phyloP scores from a whole-genome alignment of 257 asterid genomes.

The Solanum lignicaule region DNA sequence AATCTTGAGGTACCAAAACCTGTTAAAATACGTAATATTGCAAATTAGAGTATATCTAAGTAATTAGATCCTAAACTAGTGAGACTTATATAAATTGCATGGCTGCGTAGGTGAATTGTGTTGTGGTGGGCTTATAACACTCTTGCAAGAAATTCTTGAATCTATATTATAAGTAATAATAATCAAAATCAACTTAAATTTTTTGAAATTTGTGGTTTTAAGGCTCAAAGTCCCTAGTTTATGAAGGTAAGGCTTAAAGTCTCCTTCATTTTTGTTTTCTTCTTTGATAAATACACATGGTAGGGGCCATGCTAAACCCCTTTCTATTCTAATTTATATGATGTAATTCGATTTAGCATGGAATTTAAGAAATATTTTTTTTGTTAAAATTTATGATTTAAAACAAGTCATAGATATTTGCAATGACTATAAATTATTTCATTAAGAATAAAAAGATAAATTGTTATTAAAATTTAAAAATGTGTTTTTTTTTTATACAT shows the following conservation, averaged over 20 bases:
- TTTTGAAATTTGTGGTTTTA: neutral
- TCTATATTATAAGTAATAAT: too few species aligned
- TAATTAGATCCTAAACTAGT: too few species aligned
- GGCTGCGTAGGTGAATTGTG: neutral
- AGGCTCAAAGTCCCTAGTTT: neutral
- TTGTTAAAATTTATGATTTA: too few species aligned
- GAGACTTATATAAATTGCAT: neutral
- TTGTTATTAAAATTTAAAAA: too few species aligned
- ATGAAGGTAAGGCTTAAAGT: neutral
- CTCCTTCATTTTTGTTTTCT: neutral
- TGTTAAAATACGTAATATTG: too few species aligned
- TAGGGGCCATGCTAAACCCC: neutral
- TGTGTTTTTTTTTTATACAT: too few species aligned
- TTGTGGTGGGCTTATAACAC: neutral
- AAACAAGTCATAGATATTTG: too few species aligned
- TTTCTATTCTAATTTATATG: too few species aligned
- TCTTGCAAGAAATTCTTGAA: neutral
- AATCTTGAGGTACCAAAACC: neutral
- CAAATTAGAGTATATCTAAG: too few species aligned
- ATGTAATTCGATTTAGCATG: too few species aligned
- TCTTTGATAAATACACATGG: neutral
- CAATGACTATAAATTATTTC: too few species aligned
- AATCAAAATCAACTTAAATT: neutral
- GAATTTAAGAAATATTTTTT: neutral
- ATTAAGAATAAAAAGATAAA: neutral